phyloP scores from a whole-genome alignment of 1,284 basidiomycete species.

The Ustilago hordei region DNA sequence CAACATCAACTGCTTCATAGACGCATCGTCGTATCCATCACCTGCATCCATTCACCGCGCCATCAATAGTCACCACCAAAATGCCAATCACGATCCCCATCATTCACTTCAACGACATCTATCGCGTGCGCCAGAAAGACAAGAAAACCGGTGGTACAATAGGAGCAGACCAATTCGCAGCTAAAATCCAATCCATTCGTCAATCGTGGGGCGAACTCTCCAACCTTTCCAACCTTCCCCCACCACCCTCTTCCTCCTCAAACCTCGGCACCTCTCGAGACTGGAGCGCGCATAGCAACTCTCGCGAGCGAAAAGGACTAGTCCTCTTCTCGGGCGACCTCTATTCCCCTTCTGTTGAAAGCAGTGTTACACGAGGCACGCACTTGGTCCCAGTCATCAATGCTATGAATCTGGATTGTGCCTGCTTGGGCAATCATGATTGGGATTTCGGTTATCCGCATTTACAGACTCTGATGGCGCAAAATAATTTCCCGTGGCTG shows the following conservation, averaged over 20 bases:
- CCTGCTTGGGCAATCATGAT: slow-evolving; percentile 74
- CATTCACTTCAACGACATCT: slow-evolving; percentile 64
- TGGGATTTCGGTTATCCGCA: slow-evolving; percentile 57
- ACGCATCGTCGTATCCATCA: neutral
- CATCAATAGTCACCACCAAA: neutral
- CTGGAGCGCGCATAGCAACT: slow-evolving; percentile 26
- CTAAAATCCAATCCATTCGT: slow-evolving; percentile 62
- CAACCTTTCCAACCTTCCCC: slow-evolving; percentile 24
- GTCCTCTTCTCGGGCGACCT: slow-evolving; percentile 86
- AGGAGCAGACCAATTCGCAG: slow-evolving; percentile 71
- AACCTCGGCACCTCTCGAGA: slow-evolving; percentile 13
- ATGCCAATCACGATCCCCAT: slow-evolving; percentile 54
- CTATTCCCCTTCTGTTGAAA: slow-evolving; percentile 82
- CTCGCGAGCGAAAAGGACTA: slow-evolving; percentile 73
- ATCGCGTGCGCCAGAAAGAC: slow-evolving; percentile 57
- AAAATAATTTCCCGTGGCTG: slow-evolving; percentile 40
- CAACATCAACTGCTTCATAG: neutral
- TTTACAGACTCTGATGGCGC: slow-evolving; percentile 38
- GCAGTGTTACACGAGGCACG: slow-evolving; percentile 86
- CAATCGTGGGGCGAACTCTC: slow-evolving; percentile 54
- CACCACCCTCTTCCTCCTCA: slow-evolving; percentile 1
- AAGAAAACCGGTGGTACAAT: slow-evolving; percentile 37
- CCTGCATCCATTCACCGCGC: neutral
- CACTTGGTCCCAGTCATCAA: slow-evolving; percentile 79
- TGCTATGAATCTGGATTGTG: slow-evolving; percentile 53